phyloP scores from a whole-genome alignment of 352 stramenopile species.

The Phytophthora pisi region DNA sequence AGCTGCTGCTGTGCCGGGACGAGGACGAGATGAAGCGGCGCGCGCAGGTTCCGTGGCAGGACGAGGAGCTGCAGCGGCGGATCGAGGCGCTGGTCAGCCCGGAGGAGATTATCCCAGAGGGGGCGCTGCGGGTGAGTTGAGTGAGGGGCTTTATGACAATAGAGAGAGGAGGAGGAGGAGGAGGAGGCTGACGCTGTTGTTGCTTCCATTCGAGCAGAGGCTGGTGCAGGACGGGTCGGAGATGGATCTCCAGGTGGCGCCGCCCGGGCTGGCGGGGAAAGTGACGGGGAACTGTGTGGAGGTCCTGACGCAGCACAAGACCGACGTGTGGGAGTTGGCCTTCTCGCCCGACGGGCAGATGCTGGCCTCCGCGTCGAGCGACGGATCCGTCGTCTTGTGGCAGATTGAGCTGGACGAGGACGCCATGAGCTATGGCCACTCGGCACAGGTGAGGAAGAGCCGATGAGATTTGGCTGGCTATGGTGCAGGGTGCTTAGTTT shows the following conservation, averaged over 20 bases:
- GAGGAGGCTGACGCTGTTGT: constrained; percentile 6
- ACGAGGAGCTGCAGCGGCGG: constrained; percentile 44
- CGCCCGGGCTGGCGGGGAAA: constrained; percentile 13
- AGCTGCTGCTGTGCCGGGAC: constrained; percentile 65
- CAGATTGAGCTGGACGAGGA: constrained; percentile 37
- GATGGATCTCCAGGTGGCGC: constrained; percentile 20
- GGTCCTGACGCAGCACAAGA: constrained; percentile 51
- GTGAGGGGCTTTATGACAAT: not conserved
- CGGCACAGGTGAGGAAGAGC: constrained; percentile 19
- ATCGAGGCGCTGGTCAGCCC: constrained; percentile 67
- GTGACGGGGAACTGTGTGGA: constrained; percentile 45
- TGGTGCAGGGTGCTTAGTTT: not conserved
- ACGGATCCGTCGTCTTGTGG: constrained; percentile 84
- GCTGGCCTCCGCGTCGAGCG: constrained; percentile 79
- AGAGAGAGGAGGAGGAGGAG: not conserved
- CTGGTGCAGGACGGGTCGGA: constrained; percentile 44
- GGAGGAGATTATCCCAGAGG: constrained; percentile 70
- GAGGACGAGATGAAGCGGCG: constrained; percentile 40
- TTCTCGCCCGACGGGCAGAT: constrained; percentile 83
- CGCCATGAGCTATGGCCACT: not conserved
- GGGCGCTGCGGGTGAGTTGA: constrained; percentile 53
- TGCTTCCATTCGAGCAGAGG: constrained; percentile 26
- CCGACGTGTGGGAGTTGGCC: constrained; percentile 67
- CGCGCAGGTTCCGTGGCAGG: constrained; percentile 49
- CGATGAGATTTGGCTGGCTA: not conserved